Conservation (phyloP, 306 rosid species). For the Citrullus colocynthis region DNA sequence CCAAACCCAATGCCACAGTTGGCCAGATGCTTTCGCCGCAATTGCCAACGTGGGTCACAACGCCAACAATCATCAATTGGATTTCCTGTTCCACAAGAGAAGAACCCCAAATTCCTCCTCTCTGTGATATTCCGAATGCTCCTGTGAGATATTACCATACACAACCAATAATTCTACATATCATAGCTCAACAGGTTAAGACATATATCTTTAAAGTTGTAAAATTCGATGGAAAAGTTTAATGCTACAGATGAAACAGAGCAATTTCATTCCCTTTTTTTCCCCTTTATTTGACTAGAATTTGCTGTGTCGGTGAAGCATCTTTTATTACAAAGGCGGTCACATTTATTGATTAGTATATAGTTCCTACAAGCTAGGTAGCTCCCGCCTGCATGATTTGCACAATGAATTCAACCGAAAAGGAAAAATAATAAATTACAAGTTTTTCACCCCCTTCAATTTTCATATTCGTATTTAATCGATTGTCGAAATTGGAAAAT, state of each 20-base stretch:
- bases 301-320: conserved; percentile 58
- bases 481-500: too few relatives aligned
- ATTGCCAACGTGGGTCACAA: conserved; percentile 66
- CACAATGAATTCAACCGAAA: neutral
- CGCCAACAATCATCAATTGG: conserved; percentile 99
- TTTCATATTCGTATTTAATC: too few relatives aligned
- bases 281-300: neutral
- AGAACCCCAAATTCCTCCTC: conserved; percentile 60
- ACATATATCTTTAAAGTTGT: neutral
- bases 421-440: too few relatives aligned
- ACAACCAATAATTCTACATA: neutral
- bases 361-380: conserved; percentile 17
- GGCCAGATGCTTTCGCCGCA: conserved; percentile 54
- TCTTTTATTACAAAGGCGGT: conserved; percentile 4
- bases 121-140: conserved; percentile 47
- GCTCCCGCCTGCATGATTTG: neutral
- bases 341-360: conserved; percentile 32
- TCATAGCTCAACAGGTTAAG: neutral
- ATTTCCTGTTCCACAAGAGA: conserved; percentile 83
- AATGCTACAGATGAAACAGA: conserved; percentile 13
- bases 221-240: conserved; percentile 17
- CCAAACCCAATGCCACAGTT: conserved; percentile 85
- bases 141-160: conserved; percentile 33
- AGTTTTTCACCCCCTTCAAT: too few relatives aligned
- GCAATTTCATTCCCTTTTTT: conserved; percentile 10